These are phyloP conservation scores for Strigomonas culicis DNA, from an alignment of 208 protist genomes.

Conservation along the genomic window DNA sequence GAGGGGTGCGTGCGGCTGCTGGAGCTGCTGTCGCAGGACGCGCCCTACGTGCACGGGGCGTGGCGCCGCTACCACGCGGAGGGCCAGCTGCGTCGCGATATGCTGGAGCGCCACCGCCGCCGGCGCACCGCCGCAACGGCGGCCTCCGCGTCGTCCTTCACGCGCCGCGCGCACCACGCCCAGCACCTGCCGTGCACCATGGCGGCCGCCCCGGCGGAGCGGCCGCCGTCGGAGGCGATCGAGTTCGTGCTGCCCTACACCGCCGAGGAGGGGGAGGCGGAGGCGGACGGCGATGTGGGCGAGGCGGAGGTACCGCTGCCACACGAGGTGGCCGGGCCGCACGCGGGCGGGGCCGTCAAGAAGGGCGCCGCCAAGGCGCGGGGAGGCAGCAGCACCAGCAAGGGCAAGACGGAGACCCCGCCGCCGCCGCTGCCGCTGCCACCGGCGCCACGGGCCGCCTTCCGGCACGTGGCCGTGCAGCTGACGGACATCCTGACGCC, in stretches of 20 bases:
- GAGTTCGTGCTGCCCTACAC: too few relatives aligned
- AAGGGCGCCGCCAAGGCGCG: background rate
- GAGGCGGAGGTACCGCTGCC: too few relatives aligned
- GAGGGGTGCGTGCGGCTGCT: constrained; percentile 29
- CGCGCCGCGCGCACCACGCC: background rate
- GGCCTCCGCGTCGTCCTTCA: background rate
- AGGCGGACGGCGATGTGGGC: too few relatives aligned
- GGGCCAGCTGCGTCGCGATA: constrained; percentile 23
- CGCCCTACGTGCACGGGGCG: constrained; percentile 34
- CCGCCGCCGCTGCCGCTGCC: background rate
- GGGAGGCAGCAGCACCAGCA: background rate
- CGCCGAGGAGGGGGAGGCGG: too few relatives aligned
- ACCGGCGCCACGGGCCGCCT: constrained; percentile 13
- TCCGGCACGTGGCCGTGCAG: constrained; percentile 9
- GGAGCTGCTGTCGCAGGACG: constrained; percentile 40
- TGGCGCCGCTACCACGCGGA: constrained; percentile 48
- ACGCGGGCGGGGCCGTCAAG: background rate
- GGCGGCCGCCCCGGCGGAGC: background rate
- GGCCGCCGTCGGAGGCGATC: too few relatives aligned
- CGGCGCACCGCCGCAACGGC: background rate
- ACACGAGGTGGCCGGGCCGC: background rate
- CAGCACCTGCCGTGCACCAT: background rate
- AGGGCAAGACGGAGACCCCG: background rate
- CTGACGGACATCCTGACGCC: constrained; percentile 17
- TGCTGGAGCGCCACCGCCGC: constrained; percentile 9